Conservation (phyloP, 768 basidiomycete genomes). For the Kwoniella bestiolae region DNA sequence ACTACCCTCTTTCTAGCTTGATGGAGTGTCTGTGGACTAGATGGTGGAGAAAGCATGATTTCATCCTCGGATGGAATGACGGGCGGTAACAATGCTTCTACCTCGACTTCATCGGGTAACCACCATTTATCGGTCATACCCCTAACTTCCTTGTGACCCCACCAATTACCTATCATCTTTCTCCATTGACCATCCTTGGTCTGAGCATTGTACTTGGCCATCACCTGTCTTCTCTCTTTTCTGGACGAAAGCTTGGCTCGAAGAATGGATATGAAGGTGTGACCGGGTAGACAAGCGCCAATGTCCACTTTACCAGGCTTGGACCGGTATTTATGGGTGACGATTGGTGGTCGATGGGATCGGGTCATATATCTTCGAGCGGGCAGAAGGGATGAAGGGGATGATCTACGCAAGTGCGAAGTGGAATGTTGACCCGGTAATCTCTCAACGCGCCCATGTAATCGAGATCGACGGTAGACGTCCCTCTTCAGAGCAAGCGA, state of each 20-base stretch:
- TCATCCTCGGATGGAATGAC: neutral
- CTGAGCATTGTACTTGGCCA: constrained; percentile 5
- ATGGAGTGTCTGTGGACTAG: neutral
- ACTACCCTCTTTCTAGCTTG: neutral
- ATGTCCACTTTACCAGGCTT: constrained; percentile 8
- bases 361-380: constrained; percentile 10
- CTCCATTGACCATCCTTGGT: constrained; percentile 17
- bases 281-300: constrained; percentile 5
- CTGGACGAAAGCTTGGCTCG: neutral
- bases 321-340: constrained; percentile 7
- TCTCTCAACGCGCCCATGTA: constrained; percentile 10
- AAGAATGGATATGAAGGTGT: constrained; percentile 16
- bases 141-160: constrained; percentile 13
- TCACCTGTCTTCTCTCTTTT: neutral
- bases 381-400: constrained; percentile 22
- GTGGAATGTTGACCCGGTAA: constrained; percentile 15
- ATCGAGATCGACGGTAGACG: neutral
- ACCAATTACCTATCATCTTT: constrained; percentile 23
- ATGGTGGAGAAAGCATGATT: constrained; percentile 16
- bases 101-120: constrained; percentile 28
- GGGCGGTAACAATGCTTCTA: constrained; percentile 5
- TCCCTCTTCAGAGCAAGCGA: neutral
- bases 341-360: constrained; percentile 9
- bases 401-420: constrained; percentile 27
- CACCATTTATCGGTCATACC: constrained; percentile 22